phyloP scores from a whole-genome alignment of 2,329 filamentous ascomycete species.

The Colletotrichum kahawae region DNA sequence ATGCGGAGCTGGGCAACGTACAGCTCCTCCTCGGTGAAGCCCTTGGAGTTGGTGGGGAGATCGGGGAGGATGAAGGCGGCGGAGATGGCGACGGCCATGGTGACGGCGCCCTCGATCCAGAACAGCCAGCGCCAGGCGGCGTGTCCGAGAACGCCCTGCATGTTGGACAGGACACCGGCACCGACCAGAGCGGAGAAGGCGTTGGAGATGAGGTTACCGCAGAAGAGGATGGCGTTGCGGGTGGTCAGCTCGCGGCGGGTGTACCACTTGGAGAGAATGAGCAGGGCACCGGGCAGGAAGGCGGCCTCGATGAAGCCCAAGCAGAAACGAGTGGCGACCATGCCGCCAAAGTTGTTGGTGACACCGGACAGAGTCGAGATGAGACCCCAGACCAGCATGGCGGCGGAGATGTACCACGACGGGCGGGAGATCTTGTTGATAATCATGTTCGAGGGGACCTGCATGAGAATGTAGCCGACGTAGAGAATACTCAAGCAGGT shows the following conservation, averaged over 20 bases:
- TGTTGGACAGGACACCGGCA: constrained; percentile 62
- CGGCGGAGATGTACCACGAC: constrained; percentile 53
- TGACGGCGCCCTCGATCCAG: constrained; percentile 61
- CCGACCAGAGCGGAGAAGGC: constrained; percentile 65
- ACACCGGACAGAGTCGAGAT: constrained; percentile 63
- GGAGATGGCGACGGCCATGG: constrained; percentile 52
- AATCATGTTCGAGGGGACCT: constrained; percentile 63
- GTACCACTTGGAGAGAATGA: constrained; percentile 72
- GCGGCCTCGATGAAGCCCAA: constrained; percentile 68
- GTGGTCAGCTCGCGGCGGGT: constrained; percentile 62
- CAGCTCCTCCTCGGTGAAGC: constrained; percentile 64
- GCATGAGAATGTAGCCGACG: constrained; percentile 70
- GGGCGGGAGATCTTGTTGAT: constrained; percentile 59
- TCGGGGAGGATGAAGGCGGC: constrained; percentile 58
- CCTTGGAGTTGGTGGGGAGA: constrained; percentile 59
- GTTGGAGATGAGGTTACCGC: constrained; percentile 64
- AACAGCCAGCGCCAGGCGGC: constrained; percentile 67
- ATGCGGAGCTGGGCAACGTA: constrained; percentile 60
- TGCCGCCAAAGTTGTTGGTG: constrained; percentile 55
- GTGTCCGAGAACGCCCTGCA: constrained; percentile 59
- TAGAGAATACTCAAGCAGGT: constrained; percentile 70
- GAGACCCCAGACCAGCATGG: constrained; percentile 65
- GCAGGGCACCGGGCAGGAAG: constrained; percentile 67
- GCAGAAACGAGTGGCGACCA: constrained; percentile 63
- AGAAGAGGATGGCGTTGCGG: constrained; percentile 63